Conservation (phyloP, 164 flowering plant species). For the Macadamia integrifolia region DNA sequence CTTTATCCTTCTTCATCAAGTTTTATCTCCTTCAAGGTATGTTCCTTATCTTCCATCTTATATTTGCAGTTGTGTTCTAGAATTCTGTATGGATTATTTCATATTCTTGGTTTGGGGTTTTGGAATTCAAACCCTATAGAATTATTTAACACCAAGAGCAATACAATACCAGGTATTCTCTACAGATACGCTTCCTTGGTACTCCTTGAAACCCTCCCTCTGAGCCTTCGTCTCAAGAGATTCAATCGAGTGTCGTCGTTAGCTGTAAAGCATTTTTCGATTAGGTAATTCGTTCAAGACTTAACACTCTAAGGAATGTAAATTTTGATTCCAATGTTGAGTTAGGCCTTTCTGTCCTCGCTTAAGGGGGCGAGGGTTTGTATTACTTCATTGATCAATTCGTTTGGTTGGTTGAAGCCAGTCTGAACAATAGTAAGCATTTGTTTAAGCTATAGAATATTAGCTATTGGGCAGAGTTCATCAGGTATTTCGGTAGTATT, state of each 20-base stretch:
- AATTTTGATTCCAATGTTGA: constrained; percentile 25
- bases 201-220: constrained; percentile 26
- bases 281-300: constrained; percentile 92
- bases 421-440: constrained; percentile 49
- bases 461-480: constrained; percentile 82
- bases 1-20: too few relatives aligned
- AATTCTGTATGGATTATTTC: too few relatives aligned
- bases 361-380: constrained; percentile 85
- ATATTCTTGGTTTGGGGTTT: too few relatives aligned
- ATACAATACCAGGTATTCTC: constrained; percentile 10
- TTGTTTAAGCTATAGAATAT: constrained; percentile 36
- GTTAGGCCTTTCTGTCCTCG: constrained; percentile 39
- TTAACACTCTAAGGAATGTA: constrained; percentile 53
- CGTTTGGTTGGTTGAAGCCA: constrained; percentile 75
- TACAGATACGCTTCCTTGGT: constrained; percentile 74
- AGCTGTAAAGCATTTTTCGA: constrained; percentile 83
- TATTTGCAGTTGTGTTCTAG: too few relatives aligned
- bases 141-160: too few relatives aligned
- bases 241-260: constrained; percentile 82
- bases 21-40: too few relatives aligned
- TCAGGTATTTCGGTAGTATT: constrained; percentile 77
- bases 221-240: constrained; percentile 42
- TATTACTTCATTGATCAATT: constrained; percentile 86
- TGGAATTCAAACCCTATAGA: too few relatives aligned
- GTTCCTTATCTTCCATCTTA: too few relatives aligned